Base-by-base conservation (phyloP, 179 eudicot genomes). In the Beta lomatogona region DNA sequence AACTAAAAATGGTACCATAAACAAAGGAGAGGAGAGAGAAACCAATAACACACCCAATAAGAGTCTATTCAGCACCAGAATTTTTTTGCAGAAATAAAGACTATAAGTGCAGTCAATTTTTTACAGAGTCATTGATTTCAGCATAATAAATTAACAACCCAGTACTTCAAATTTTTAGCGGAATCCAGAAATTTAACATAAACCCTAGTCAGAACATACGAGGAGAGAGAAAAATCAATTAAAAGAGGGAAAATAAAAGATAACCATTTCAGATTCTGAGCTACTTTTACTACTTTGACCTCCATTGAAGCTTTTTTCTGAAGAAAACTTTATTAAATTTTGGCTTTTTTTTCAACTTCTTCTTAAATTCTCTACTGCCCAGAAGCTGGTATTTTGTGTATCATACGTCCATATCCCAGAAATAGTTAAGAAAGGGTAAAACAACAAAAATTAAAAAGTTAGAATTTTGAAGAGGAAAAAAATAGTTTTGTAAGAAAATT, bases 221-320 rank as follows among this genome's bases (percentile, higher is more conserved):
- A 58, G 8, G 61, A 58, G 67, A 70, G 75, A 46, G 52, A 15
- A 81, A 80, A 81, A 57, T 77, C 60, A 74, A 64, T 48, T 44
- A 76, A 66, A 72, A 80, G 69, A 22, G 77, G 60, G 77, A 78
- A 82, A 52, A 79, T 71, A 31, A 88, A 82, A 83, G 86, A 83
- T 86, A 86, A 86, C 88, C 90, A 80, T 68, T 84, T 80, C 63
- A 80, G 86, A 84, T 80, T 84, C 52, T 83, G 86, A 81, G 83
- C 85, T 67, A 80, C 83, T 80, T 82, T 86, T 81, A 82, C 77
- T 80, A 76, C 71, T 82, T 82, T 86, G 87, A 66, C 85, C 84
- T 75, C 80, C 83, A 84, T 86, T 84, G 59, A 78, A 83, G 77
- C 81, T 77, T 82, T 85, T 85, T 70, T 78, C 75, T 71, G 71